phyloP scores from a whole-genome alignment of 495 filamentous ascomycete species.

The Talaromyces trachyspermus region DNA sequence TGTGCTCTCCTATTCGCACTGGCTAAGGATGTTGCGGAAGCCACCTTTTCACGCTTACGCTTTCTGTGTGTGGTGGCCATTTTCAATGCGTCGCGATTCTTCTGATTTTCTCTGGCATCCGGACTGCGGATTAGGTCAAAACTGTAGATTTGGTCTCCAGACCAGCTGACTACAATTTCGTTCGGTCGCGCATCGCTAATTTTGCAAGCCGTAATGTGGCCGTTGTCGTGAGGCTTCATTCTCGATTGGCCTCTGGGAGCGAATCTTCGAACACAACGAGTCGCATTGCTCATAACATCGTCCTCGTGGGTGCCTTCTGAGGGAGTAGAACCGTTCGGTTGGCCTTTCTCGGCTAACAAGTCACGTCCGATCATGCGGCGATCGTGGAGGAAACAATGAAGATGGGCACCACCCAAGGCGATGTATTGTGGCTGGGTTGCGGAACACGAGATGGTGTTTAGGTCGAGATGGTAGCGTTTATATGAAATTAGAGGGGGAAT shows the following conservation, averaged over 20 bases:
- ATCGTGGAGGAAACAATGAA: slow-evolving; percentile 71
- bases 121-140: slow-evolving; percentile 62
- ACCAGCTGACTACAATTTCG: slow-evolving; percentile 70
- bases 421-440: slow-evolving; percentile 70
- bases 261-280: slow-evolving; percentile 62
- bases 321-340: slow-evolving; percentile 24
- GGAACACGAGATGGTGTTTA: slow-evolving; percentile 72
- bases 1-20: slow-evolving; percentile 22
- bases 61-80: slow-evolving; percentile 36
- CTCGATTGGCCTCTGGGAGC: slow-evolving; percentile 51
- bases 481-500: slow-evolving; percentile 68
- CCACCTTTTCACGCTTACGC: slow-evolving; percentile 47
- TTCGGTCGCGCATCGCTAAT: slow-evolving; percentile 72
- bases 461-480: slow-evolving; percentile 55
- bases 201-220: slow-evolving; percentile 72
- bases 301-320: slow-evolving; percentile 37
- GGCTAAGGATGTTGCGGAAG: slow-evolving; percentile 35
- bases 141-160: slow-evolving; percentile 66
- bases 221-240: slow-evolving; percentile 46
- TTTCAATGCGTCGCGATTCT: slow-evolving; percentile 4
- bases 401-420: slow-evolving; percentile 63
- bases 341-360: slow-evolving; percentile 44
- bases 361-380: slow-evolving; percentile 66
- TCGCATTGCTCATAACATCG: slow-evolving; percentile 54
- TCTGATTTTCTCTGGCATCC: slow-evolving; percentile 40